These are phyloP conservation scores for Plasmodium malariae DNA, from an alignment of 169 alveolate species.

Conservation along the genomic window DNA sequence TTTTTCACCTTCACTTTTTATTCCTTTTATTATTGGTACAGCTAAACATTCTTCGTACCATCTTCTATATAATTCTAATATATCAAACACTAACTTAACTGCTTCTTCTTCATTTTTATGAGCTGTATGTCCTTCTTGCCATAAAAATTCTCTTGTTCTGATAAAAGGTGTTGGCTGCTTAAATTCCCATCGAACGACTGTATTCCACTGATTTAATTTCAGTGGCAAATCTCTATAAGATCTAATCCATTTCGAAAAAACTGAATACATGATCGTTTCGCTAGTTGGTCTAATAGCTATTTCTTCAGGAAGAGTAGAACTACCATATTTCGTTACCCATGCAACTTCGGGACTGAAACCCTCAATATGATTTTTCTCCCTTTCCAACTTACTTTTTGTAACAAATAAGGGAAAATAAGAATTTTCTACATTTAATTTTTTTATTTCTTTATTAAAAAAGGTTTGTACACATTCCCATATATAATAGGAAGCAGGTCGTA, in stretches of 20 bases:
- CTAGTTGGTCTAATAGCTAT: slow-evolving; percentile 99
- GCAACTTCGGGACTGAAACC: slow-evolving; percentile 99
- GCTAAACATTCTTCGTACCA: slow-evolving; percentile 98
- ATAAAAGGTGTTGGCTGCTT: slow-evolving; percentile 99
- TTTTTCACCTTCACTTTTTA: slow-evolving; percentile 97
- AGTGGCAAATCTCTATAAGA: slow-evolving; percentile 99
- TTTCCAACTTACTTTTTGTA: slow-evolving; percentile 94
- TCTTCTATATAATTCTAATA: slow-evolving; percentile 91
- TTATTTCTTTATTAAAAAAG: slow-evolving; percentile 92
- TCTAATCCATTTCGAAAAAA: slow-evolving; percentile 98
- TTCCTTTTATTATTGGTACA: slow-evolving; percentile 99
- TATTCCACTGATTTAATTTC: slow-evolving; percentile 97
- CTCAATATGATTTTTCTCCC: slow-evolving; percentile 98
- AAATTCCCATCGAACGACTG: slow-evolving; percentile 99
- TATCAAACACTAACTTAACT: slow-evolving; percentile 91
- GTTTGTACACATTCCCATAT: slow-evolving; percentile 98
- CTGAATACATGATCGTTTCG: slow-evolving; percentile 99
- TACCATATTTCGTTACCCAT: slow-evolving; percentile 98
- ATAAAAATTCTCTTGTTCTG: slow-evolving; percentile 99
- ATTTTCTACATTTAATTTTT: slow-evolving; percentile 90
- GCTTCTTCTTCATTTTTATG: slow-evolving; percentile 98
- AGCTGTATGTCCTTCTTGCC: slow-evolving; percentile 99
- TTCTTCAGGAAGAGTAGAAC: slow-evolving; percentile 95
- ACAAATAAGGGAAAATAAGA: slow-evolving; percentile 97
- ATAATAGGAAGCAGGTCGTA: slow-evolving; percentile 97